A percentile compares a stretch with the other conserved stretches of the same genome.
Evolutionary conservation across 768 basidiomycete species (phyloP).

Genomic region (Tulasnella sp.): DNA sequence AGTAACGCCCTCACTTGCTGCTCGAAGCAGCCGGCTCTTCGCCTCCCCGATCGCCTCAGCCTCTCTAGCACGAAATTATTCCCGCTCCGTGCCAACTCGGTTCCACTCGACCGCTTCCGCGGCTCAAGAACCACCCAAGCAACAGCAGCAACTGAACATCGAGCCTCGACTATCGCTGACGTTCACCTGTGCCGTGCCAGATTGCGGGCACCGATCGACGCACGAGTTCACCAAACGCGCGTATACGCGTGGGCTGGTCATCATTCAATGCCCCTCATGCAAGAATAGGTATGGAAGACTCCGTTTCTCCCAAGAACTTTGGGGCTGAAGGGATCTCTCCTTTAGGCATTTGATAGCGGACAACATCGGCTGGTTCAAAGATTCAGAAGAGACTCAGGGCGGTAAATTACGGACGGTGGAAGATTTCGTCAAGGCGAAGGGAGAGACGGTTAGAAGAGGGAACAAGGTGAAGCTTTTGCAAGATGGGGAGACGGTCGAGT

Average conservation of each 20-base stretch:
- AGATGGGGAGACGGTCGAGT: conserved; percentile 19
- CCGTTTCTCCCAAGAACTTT: conserved; percentile 68
- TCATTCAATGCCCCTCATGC: conserved; percentile 89
- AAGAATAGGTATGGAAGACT: conserved; percentile 78
- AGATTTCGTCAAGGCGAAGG: conserved; percentile 70
- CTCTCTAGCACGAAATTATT: not conserved
- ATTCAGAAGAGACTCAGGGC: conserved; percentile 56
- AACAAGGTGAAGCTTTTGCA: not conserved
- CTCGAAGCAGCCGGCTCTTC: not conserved
- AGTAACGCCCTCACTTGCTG: not conserved
- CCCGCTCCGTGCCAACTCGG: not conserved
- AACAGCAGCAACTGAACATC: conserved; percentile 44
- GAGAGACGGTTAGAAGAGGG: conserved; percentile 58
- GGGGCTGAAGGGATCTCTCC: not conserved
- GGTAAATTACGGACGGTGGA: conserved; percentile 77
- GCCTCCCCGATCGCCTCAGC: not conserved
- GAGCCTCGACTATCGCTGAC: conserved; percentile 70
- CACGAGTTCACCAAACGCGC: conserved; percentile 82
- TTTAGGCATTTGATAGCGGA: conserved; percentile 81
- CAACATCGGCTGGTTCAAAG: conserved; percentile 89
- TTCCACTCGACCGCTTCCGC: not conserved
- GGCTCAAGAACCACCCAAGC: not conserved
- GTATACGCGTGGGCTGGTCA: conserved; percentile 84
- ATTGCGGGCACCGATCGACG: conserved; percentile 74
- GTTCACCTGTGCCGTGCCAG: conserved; percentile 78